These are phyloP conservation scores for Ogataea glucozyma DNA, from an alignment of 805 yeast genomes.

Conservation along the genomic window DNA sequence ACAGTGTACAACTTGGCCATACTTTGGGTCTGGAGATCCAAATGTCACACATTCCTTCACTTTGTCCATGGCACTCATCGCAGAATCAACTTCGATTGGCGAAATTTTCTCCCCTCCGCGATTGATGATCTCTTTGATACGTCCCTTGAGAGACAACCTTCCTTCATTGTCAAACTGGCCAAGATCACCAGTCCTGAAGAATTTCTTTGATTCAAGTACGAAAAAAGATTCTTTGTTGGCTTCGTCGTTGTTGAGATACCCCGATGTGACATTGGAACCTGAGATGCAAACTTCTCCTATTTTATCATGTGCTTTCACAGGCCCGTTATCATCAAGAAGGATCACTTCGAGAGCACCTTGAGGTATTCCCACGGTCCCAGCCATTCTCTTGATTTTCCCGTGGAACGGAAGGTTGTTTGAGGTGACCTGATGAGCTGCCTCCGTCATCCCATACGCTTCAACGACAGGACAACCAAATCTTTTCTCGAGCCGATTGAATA, in stretches of 20 bases:
- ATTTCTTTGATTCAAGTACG: constrained; percentile 12
- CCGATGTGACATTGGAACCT: constrained; percentile 70
- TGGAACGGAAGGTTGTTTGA: constrained; percentile 59
- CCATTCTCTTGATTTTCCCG: constrained; percentile 56
- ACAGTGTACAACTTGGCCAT: constrained; percentile 72
- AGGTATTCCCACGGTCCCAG: constrained; percentile 66
- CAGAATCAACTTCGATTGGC: constrained; percentile 68
- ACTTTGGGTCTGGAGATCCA: constrained; percentile 65
- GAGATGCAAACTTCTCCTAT: constrained; percentile 70
- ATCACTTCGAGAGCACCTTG: constrained; percentile 70
- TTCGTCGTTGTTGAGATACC: constrained; percentile 69
- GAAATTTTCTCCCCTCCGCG: constrained; percentile 80
- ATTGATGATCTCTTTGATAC: constrained; percentile 72
- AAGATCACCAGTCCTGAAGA: constrained; percentile 78
- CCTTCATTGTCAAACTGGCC: constrained; percentile 63
- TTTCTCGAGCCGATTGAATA: constrained; percentile 56
- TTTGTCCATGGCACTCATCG: constrained; percentile 58
- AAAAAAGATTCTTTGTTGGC: constrained; percentile 62
- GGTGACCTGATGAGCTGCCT: constrained; percentile 79
- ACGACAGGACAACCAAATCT: constrained; percentile 65
- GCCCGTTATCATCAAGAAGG: constrained; percentile 53
- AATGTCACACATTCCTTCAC: constrained; percentile 71
- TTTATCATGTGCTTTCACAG: constrained; percentile 46
- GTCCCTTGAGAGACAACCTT: constrained; percentile 61
- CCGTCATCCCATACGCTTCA: constrained; percentile 83